Conservation (phyloP, 352 stramenopile genomes). For the Thalassiosira delicatula region DNA sequence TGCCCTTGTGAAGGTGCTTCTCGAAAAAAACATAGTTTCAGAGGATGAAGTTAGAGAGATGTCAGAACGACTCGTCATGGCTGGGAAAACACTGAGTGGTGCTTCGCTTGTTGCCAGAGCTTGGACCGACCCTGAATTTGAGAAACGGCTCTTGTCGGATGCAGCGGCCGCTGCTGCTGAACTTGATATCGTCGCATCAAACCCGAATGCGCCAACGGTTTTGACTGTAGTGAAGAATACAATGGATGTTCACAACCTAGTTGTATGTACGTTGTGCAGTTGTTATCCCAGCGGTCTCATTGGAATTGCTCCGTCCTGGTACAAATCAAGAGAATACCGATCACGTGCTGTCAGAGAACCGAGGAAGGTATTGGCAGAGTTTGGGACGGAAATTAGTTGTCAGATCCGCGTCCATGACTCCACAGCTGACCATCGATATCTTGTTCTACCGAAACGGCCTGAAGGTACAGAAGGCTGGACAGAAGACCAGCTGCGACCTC, state of each 20-base stretch:
- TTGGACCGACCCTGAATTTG: slow-evolving; percentile 72
- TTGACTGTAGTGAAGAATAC: slow-evolving; percentile 73
- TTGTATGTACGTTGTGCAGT: slow-evolving; percentile 81
- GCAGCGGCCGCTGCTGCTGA: slow-evolving; percentile 63
- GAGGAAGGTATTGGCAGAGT: no score
- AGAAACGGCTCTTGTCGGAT: slow-evolving; percentile 65
- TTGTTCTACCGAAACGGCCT: no score
- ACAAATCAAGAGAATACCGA: slow-evolving; percentile 76
- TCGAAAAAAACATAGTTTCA: slow-evolving; percentile 62
- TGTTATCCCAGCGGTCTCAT: slow-evolving; percentile 76
- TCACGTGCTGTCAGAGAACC: no score
- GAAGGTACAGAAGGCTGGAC: no score
- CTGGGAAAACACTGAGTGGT: slow-evolving; percentile 46
- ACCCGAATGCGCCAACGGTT: slow-evolving; percentile 77
- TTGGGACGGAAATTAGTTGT: no score
- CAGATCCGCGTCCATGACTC: no score
- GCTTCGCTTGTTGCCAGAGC: slow-evolving; percentile 67
- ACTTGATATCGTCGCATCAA: slow-evolving; percentile 70
- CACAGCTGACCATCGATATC: no score
- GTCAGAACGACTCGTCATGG: slow-evolving; percentile 63
- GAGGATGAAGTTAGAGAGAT: slow-evolving; percentile 62
- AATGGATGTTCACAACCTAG: slow-evolving; percentile 66
- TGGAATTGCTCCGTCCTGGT: slow-evolving; percentile 79
- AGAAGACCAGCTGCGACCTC: no score
- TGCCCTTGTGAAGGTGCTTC: slow-evolving; percentile 59